phyloP scores from a whole-genome alignment of 2,329 filamentous ascomycete genomes.

The Colletotrichum sp. region DNA sequence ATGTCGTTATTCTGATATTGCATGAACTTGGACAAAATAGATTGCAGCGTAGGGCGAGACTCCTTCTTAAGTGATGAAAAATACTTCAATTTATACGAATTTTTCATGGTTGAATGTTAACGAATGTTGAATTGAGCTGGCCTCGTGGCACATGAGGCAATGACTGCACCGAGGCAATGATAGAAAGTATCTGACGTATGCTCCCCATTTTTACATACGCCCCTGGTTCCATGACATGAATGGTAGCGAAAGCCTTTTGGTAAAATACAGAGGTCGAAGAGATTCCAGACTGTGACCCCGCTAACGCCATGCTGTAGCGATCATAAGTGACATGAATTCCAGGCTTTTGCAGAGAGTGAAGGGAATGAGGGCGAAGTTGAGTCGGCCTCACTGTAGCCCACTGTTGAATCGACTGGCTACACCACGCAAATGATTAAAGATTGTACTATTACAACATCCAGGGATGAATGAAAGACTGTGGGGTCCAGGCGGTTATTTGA shows the following conservation, averaged over 20 bases:
- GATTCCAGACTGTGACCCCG: background rate
- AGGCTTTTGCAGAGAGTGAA: background rate
- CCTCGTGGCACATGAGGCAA: too few relatives aligned
- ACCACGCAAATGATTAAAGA: background rate
- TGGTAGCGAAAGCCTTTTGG: background rate
- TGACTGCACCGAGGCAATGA: background rate
- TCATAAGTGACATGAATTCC: background rate
- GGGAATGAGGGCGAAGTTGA: background rate
- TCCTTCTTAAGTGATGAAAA: accelerated
- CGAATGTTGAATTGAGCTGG: background rate
- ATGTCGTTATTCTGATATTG: too few relatives aligned
- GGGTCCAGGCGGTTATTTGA: slow-evolving; percentile 30
- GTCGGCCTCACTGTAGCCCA: background rate
- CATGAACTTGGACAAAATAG: too few relatives aligned
- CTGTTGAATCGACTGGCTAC: background rate
- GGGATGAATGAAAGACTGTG: background rate
- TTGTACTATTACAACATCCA: background rate
- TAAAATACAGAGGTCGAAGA: background rate
- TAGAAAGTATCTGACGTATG: background rate
- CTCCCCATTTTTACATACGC: background rate
- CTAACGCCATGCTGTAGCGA: background rate
- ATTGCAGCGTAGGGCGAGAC: background rate
- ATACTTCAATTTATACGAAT: background rate
- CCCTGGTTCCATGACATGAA: background rate
- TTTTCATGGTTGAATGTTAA: background rate